Evolutionary conservation across 2,329 filamentous ascomycete species (phyloP).

Genomic region (Coniochaeta sp.): DNA sequence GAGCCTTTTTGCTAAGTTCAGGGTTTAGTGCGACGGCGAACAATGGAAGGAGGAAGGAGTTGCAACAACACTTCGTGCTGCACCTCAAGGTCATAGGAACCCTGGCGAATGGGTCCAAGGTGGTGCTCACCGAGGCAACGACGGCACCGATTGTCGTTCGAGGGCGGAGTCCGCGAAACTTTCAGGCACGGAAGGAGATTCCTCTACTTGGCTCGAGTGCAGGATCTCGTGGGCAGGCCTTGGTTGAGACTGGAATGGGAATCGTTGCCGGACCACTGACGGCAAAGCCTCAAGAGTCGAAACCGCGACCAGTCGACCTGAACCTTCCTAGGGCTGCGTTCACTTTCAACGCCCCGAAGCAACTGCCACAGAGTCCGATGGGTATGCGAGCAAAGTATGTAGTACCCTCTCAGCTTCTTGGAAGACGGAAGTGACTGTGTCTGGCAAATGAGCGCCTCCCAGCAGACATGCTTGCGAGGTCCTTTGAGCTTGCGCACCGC

Average conservation of each 20-base stretch:
- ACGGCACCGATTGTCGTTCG: slow-evolving; percentile 91
- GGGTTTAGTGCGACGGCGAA: slow-evolving; percentile 79
- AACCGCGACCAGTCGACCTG: slow-evolving; percentile 43
- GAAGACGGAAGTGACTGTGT: neutral
- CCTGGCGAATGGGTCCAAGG: slow-evolving; percentile 73
- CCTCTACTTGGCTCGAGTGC: slow-evolving; percentile 73
- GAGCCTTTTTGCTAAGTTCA: slow-evolving; percentile 10
- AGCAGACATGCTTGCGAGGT: neutral
- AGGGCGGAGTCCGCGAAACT: slow-evolving; percentile 87
- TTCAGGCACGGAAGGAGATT: slow-evolving; percentile 88
- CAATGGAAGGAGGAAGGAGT: slow-evolving; percentile 87
- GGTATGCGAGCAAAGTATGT: slow-evolving; percentile 53
- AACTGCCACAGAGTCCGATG: slow-evolving; percentile 43
- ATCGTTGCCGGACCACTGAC: slow-evolving; percentile 50
- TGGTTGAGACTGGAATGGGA: slow-evolving; percentile 55
- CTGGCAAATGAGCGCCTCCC: neutral
- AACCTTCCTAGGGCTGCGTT: slow-evolving; percentile 50
- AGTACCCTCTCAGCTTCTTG: neutral
- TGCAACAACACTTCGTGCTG: slow-evolving; percentile 93
- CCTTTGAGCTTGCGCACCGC: neutral
- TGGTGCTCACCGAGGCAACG: slow-evolving; percentile 72
- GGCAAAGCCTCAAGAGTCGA: slow-evolving; percentile 46
- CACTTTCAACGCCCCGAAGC: slow-evolving; percentile 49
- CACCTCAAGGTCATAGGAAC: slow-evolving; percentile 81
- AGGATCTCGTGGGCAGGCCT: slow-evolving; percentile 68